These are phyloP conservation scores for Amauroascus verrucosus DNA, from an alignment of 2,329 filamentous ascomycete species.

Conservation along the genomic window DNA sequence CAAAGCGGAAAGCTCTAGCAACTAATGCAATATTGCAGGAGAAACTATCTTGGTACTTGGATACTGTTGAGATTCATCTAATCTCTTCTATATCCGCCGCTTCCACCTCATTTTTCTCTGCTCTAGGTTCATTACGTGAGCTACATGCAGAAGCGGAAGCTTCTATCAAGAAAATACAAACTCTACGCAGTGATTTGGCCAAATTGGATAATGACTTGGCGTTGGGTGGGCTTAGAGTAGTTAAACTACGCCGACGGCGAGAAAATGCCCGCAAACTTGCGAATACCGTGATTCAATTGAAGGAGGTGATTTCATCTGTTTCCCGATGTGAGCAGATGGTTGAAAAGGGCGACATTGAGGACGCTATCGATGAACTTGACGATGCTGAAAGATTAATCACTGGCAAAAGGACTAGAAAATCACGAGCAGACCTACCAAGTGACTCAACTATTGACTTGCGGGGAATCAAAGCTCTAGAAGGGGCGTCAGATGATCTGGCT, in stretches of 20 bases:
- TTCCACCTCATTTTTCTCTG: slow-evolving; percentile 92
- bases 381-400: slow-evolving; percentile 68
- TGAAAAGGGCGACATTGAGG: slow-evolving; percentile 71
- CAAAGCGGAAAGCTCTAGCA: slow-evolving; percentile 67
- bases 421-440: slow-evolving; percentile 22
- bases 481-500: slow-evolving; percentile 65
- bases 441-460: slow-evolving; percentile 57
- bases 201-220: slow-evolving; percentile 81
- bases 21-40: slow-evolving; percentile 97
- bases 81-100: slow-evolving; percentile 94
- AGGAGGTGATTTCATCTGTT: slow-evolving; percentile 64
- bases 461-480: slow-evolving; percentile 65
- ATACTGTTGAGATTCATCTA: slow-evolving; percentile 93
- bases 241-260: slow-evolving; percentile 67
- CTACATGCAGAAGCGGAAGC: slow-evolving; percentile 86
- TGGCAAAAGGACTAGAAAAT: slow-evolving; percentile 48
- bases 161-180: slow-evolving; percentile 77
- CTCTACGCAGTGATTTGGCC: slow-evolving; percentile 65
- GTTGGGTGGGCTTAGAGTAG: slow-evolving; percentile 69
- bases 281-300: slow-evolving; percentile 72
- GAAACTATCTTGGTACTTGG: slow-evolving; percentile 99
- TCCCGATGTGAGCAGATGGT: slow-evolving; percentile 69
- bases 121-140: slow-evolving; percentile 79
- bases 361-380: slow-evolving; percentile 67
- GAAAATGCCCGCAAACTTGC: slow-evolving; percentile 78